Evolutionary conservation across 306 rosid genomes (phyloP), one percentile per base, ranked within the genome.

Genomic region (Urtica urens): DNA sequence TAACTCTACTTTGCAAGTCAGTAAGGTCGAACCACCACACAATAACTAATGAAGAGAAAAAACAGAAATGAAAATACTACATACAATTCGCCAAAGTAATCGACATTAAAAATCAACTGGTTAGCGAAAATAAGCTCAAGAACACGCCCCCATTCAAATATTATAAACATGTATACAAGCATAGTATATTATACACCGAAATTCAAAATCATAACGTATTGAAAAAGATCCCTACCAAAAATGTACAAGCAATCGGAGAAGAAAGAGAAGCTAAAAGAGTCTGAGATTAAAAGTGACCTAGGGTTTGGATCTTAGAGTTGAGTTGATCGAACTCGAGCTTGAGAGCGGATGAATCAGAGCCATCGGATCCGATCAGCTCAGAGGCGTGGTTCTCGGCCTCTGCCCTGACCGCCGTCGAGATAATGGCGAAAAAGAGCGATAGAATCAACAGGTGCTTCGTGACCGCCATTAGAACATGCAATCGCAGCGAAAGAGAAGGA

Each of bases 311-410:
- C 93, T 72, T 83, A 33, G 83, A 70, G 66, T 57, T 65, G 55
- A 88, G 86, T 51, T 78, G 74, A 44, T 74, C 75, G 58, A 88
- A 62, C 84, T 81, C 80, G 72, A 80, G 63, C 75, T 80, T 75
- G 66, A 74, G 23, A 46, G 72, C 65, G 44, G 87, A 71, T 0
- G 73, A 48, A 59, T 71, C 94, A 13, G 74, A 49, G 23, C 42
- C 64, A 9, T 55, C 84, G 43, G 60, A 65, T 59, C 64, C 38
- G 40, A 43, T 10, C 25, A 52, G 52, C 43, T 59, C 30, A 18
- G 54, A 39, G 3, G 53, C 34, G 57, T 39, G 62, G 1, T 58
- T 59, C 16, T 51, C 77, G 51, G 45, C 84, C 33, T 75, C 86
- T 44, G 83, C 84, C 41, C 61, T 29, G 31, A 48, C 66, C 38